phyloP scores from a whole-genome alignment of 148 eudicot genomes.

The Rhododendron vialii region DNA sequence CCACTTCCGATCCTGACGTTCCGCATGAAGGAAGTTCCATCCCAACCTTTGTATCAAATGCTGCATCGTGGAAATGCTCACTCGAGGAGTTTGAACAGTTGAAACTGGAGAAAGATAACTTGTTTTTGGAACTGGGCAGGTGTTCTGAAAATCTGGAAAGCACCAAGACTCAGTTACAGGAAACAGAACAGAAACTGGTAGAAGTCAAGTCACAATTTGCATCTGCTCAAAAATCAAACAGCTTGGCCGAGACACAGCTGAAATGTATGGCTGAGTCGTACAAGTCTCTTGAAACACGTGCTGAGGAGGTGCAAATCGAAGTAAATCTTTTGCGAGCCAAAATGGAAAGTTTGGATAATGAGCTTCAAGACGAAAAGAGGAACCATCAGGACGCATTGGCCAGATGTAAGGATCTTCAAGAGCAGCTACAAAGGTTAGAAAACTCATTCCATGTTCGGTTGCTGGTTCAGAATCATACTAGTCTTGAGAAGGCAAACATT shows the following conservation, averaged over 20 bases:
- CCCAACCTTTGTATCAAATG: conserved; percentile 49
- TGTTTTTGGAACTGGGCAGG: conserved; percentile 48
- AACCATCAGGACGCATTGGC: conserved; percentile 56
- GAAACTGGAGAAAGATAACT: conserved; percentile 58
- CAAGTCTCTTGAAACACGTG: conserved; percentile 71
- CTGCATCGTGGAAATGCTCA: conserved; percentile 47
- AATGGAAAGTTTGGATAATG: conserved; percentile 51
- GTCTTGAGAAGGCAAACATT: neutral
- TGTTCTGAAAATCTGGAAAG: conserved; percentile 58
- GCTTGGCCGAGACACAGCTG: conserved; percentile 93
- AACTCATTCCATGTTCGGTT: neutral
- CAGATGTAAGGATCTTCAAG: conserved; percentile 70
- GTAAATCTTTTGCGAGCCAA: conserved; percentile 47
- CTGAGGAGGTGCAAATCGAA: conserved; percentile 67
- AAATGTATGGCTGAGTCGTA: conserved; percentile 98
- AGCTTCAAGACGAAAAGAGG: conserved; percentile 65
- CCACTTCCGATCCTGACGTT: conserved; percentile 69
- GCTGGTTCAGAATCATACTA: neutral
- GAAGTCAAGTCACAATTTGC: conserved; percentile 68
- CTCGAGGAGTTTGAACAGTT: conserved; percentile 65
- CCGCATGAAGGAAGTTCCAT: conserved; percentile 73
- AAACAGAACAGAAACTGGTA: conserved; percentile 54
- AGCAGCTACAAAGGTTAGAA: conserved; percentile 73
- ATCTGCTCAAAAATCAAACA: conserved; percentile 60
- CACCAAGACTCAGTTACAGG: conserved; percentile 51